Conservation (phyloP, 2,329 filamentous ascomycete species). For the Shiraia sp. region DNA sequence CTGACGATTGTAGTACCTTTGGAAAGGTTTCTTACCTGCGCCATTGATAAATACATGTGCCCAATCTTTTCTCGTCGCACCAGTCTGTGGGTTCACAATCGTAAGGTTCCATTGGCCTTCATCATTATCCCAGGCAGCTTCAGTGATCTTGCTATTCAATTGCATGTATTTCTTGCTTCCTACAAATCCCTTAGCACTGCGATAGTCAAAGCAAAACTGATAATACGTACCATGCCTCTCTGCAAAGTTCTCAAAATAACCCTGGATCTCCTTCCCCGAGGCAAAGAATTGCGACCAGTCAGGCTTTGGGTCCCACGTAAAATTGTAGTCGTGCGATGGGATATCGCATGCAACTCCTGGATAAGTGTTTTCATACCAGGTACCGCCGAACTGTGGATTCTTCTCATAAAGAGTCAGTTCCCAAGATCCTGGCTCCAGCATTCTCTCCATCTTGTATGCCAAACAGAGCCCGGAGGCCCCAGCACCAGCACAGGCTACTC, state of each 20-base stretch:
- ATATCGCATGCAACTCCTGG: constrained; percentile 42
- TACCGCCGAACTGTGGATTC: constrained; percentile 36
- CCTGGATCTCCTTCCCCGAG: constrained; percentile 53
- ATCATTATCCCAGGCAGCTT: constrained; percentile 50
- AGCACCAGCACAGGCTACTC: constrained; percentile 35
- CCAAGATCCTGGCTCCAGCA: constrained; percentile 33
- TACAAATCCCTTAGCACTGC: constrained; percentile 4
- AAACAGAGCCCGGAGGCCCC: constrained; percentile 37
- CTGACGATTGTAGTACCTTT: constrained; percentile 30
- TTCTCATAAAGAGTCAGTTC: constrained; percentile 38
- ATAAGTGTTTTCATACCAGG: constrained; percentile 42
- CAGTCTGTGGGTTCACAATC: constrained; percentile 40
- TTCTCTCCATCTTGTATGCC: constrained; percentile 41
- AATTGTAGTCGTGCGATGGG: constrained; percentile 62
- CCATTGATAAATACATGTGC: constrained; percentile 51
- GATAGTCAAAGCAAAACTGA: not conserved
- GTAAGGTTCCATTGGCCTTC: constrained; percentile 47
- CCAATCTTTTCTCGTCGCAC: constrained; percentile 38
- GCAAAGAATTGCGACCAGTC: constrained; percentile 59
- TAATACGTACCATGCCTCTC: constrained; percentile 63
- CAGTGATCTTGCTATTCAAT: constrained; percentile 50
- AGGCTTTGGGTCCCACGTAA: constrained; percentile 63
- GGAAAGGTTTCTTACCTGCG: constrained; percentile 36
- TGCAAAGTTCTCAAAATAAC: constrained; percentile 56
- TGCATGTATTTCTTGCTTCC: constrained; percentile 53